Base-by-base conservation (phyloP, 129 eudicot species). In the carrot (Daucus carota) region DNA sequence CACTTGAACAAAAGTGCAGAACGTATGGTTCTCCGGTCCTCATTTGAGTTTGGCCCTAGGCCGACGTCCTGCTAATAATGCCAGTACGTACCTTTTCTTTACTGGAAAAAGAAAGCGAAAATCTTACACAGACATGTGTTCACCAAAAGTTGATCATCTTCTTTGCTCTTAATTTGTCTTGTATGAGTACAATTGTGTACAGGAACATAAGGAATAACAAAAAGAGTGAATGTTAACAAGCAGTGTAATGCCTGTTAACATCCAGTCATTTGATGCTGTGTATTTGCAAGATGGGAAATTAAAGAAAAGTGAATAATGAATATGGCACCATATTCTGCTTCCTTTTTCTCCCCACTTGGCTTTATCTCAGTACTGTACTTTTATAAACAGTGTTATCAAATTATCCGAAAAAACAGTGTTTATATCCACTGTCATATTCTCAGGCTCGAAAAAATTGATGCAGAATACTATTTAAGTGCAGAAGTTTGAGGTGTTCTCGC, bases 221-320 rank as follows among this genome's bases (percentile, higher is more conserved):
- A 63, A 63, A 31, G 70, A 63, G 70, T 63, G 70, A 29, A 63
- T 26, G 38, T 29, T 63, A 57, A 57, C 65, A 57, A 57, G 65
- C 65, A 57, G 65, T 57, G 38, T 29, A 15, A 63, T 63, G 34
- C 38, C 2, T 26, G 22, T 63, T 63, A 63, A 63, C 38, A 63
- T 63, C 70, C 70, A 63, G 70, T 14, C 70, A 14, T 26, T 63
- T 63, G 70, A 63, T 63, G 34, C 70, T 63, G 13, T 29, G 70
- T 63, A 29, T 29, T 63, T 63, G 70, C 38, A 26, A 29, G 70
- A 28, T 63, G 70, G 70, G 36, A 29, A 31, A 63, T 63, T 63
- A 15, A 63, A 63, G 70, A 3, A 63, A 28, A 22, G 40, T 26
- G 70, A 63, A 63, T 29, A 62, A 28, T 63, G 40, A 63, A 63